phyloP scores from a whole-genome alignment of 169 alveolate species.

The Cryptosporidium sp. region DNA sequence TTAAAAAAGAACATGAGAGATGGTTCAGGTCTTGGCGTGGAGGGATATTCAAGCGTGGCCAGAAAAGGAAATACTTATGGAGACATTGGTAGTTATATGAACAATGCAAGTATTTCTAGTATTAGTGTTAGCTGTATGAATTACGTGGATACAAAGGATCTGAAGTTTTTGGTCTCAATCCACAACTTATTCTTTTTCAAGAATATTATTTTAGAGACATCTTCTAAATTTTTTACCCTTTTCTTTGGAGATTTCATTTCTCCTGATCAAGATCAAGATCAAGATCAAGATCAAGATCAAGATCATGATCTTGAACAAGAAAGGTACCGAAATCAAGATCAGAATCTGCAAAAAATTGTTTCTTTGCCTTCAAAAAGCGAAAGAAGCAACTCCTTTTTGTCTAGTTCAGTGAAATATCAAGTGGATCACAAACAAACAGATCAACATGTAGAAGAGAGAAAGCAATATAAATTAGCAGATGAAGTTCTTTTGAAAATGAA shows the following conservation, averaged over 20 bases:
- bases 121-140: background rate
- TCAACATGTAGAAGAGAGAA: background rate
- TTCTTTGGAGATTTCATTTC: background rate
- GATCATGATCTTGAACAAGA: background rate
- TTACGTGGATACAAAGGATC: background rate
- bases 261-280: background rate
- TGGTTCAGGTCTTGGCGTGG: background rate
- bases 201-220: slow-evolving; percentile 25
- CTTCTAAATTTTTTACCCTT: slow-evolving; percentile 1
- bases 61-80: background rate
- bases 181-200: slow-evolving; percentile 53
- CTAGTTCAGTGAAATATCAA: background rate
- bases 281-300: background rate
- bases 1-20: background rate
- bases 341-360: background rate
- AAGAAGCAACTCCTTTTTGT: background rate
- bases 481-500: slow-evolving; percentile 5
- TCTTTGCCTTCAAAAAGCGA: background rate
- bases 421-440: background rate
- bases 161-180: slow-evolving; percentile 41
- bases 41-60: background rate
- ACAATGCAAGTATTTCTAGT: background rate
- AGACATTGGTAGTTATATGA: background rate
- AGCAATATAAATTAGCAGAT: background rate
- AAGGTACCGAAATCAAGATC: background rate